phyloP scores from a whole-genome alignment of 495 filamentous ascomycete species.

The Thermothielavioides terrestris region DNA sequence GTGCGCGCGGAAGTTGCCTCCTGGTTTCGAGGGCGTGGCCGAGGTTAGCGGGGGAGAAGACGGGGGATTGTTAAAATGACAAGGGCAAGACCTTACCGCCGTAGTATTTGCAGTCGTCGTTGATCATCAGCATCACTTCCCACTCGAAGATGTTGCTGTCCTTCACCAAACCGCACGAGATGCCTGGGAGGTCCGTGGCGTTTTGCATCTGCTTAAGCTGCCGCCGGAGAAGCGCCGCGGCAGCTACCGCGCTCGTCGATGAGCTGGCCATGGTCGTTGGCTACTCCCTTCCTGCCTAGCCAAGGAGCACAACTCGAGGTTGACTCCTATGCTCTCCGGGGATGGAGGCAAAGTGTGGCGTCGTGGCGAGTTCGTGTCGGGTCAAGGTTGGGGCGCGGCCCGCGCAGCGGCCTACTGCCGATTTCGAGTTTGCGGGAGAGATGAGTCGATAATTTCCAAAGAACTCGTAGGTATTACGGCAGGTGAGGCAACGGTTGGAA shows the following conservation, averaged over 20 bases:
- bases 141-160: slow-evolving; percentile 93
- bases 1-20: slow-evolving; percentile 78
- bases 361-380: no score
- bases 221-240: slow-evolving; percentile 67
- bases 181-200: slow-evolving; percentile 84
- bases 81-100: slow-evolving; percentile 46
- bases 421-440: no score
- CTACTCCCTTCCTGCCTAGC: background rate
- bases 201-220: slow-evolving; percentile 93
- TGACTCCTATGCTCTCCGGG: no score
- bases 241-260: slow-evolving; percentile 28
- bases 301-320: no score
- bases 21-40: slow-evolving; percentile 32
- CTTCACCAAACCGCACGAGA: slow-evolving; percentile 81
- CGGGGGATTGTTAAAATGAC: background rate
- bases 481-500: no score
- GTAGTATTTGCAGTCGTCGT: slow-evolving; percentile 91
- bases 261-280: slow-evolving; percentile 21
- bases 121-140: slow-evolving; percentile 99
- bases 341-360: no score
- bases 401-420: no score
- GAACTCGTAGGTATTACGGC: no score
- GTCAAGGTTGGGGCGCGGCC: no score
- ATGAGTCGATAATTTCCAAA: no score
- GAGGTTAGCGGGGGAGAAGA: background rate